A percentile compares a stretch with the other conserved stretches of the same genome.
Conservation (phyloP, 164 flowering plant species). For the Chimonanthus praecox region DNA sequence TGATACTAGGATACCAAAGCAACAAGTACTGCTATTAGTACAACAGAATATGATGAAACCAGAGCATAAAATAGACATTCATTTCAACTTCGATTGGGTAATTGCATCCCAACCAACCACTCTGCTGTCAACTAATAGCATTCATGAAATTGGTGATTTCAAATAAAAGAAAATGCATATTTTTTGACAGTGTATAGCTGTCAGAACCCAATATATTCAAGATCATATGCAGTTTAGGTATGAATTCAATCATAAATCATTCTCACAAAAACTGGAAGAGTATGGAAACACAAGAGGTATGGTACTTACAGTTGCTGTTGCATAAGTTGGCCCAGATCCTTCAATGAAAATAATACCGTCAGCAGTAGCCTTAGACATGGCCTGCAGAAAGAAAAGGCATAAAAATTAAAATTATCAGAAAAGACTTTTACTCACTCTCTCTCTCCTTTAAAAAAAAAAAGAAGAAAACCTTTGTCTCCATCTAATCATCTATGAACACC, state of each 20-base stretch:
- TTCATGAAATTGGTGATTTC: not conserved
- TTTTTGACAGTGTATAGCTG: not conserved
- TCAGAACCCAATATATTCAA: not conserved
- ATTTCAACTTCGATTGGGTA: not conserved
- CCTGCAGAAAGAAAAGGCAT: conserved; percentile 30
- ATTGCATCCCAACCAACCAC: not conserved
- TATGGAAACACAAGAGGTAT: not conserved
- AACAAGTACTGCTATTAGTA: too few species aligned
- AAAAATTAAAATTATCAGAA: not conserved
- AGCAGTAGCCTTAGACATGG: conserved; percentile 65
- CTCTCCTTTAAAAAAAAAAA: too few species aligned
- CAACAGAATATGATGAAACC: too few species aligned
- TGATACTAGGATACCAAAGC: too few species aligned
- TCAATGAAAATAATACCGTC: conserved; percentile 75
- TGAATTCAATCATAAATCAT: not conserved
- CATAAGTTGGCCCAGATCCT: conserved; percentile 94
- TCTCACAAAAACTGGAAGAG: not conserved
- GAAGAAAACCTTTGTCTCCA: too few species aligned
- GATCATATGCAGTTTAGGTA: not conserved
- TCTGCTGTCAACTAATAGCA: not conserved
- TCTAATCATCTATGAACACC: too few species aligned
- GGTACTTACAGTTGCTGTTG: conserved; percentile 74
- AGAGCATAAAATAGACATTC: not conserved
- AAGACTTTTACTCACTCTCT: not conserved
- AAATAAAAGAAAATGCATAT: not conserved